Evolutionary conservation across 1,139 yeast genomes (phyloP), one percentile per base, ranked within the genome.

Genomic region (Blastobotrys elegans): DNA sequence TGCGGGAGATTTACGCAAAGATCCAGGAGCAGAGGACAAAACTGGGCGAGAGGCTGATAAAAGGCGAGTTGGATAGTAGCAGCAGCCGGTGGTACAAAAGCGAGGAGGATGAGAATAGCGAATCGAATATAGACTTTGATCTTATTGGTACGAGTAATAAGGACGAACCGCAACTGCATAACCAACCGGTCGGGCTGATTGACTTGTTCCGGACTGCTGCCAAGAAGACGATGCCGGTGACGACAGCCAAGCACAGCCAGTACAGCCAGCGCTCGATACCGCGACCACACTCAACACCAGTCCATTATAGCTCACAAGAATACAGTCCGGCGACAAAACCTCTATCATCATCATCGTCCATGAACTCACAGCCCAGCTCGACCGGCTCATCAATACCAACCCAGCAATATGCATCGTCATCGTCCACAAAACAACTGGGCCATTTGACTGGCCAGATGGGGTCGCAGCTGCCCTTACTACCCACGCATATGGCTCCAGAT

Each of bases 1-100:
- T 84, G 39, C 60, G 86, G 44, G 72, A 71, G 2, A 63, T 84
- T n/a, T 74, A 72, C 58, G 50, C 53, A 22, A 64, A 59, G 26
- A 58, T 77, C 1, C 55, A 75, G 11, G 66, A 65, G 44, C 61
- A 55, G 18, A 58, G 62, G 18, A 39, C 53, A 24, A 54, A 50
- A 29, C 49, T 57, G 14, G 60, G 58, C 1, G 41, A 41, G 2
- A 46, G 50, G 26, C 39, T 56, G 7, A 50, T 56, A 1, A 51
- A 54, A 29, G 59, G 55, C 30, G 34, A 40, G 20, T 30, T 44
- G 32, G 26, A 11, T 5, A 33, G 38, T 14, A 22, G 20, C 4
- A n/a, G n/a, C n/a, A n/a, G n/a, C 18, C 27, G 27, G 27, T 24
- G 27, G 10, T 24, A n/a, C 3, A 13, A 18, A n/a, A 32, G 24